A percentile compares a stretch with the other conserved stretches of the same genome.
Conservation (phyloP, 192 early-diverging fungal genomes). For the Geosiphon pyriformis region DNA sequence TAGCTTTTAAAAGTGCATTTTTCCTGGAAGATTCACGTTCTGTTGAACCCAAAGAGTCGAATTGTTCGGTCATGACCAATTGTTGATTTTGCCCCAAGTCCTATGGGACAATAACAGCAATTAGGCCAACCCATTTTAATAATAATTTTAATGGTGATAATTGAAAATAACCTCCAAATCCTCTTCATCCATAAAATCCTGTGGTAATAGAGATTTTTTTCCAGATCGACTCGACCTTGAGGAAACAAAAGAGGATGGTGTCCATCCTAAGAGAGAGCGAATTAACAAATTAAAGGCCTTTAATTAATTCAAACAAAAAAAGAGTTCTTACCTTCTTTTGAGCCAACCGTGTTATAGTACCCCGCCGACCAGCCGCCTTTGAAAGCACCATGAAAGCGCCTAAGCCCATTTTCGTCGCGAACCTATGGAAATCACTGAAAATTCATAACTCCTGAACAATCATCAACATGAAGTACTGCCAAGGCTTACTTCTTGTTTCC, state of each 20-base stretch:
- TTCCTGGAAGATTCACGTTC: slow-evolving; percentile 52
- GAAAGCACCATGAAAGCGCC: slow-evolving; percentile 87
- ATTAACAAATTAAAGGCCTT: background rate
- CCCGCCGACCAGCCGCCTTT: slow-evolving; percentile 93
- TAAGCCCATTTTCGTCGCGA: slow-evolving; percentile 64
- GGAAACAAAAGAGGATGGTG: slow-evolving; percentile 72
- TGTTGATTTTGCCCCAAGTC: slow-evolving; percentile 41
- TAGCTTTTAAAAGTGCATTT: slow-evolving; percentile 35
- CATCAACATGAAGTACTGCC: background rate
- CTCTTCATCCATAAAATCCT: slow-evolving; percentile 98
- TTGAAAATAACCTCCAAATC: slow-evolving; percentile 64
- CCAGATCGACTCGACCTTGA: slow-evolving; percentile 60
- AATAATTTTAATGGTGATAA: background rate
- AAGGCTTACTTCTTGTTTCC: slow-evolving; percentile 41
- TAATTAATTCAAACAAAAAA: background rate
- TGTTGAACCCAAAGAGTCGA: slow-evolving; percentile 60
- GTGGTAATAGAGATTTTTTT: slow-evolving; percentile 43
- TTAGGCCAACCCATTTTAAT: background rate
- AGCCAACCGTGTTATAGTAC: slow-evolving; percentile 93
- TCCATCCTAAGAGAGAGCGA: slow-evolving; percentile 53
- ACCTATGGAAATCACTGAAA: slow-evolving; percentile 22
- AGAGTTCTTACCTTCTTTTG: slow-evolving; percentile 89
- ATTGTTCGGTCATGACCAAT: slow-evolving; percentile 62
- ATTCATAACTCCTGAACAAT: background rate
- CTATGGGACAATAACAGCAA: slow-evolving; percentile 25